These are phyloP conservation scores for Pseudocercospora crystallina DNA, from an alignment of 2,329 filamentous ascomycete species.

Conservation along the genomic window DNA sequence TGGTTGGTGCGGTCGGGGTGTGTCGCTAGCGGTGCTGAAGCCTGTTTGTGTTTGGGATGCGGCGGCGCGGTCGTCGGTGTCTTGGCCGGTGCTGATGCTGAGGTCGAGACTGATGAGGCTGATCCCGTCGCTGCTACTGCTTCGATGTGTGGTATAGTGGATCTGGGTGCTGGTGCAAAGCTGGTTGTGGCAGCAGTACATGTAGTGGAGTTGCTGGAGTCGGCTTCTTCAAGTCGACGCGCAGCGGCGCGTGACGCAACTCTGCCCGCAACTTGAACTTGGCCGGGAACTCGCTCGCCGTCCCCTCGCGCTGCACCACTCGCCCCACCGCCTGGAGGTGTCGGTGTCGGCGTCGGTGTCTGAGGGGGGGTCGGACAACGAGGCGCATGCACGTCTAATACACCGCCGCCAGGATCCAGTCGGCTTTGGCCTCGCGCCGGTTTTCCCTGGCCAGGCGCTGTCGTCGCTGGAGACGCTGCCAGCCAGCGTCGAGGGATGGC, in stretches of 20 bases:
- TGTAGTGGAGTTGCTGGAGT: background rate
- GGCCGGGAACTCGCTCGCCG: background rate
- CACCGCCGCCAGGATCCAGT: background rate
- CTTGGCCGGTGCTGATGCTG: conserved; percentile 1
- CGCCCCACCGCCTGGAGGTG: too few species aligned
- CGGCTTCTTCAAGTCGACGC: conserved; percentile 2
- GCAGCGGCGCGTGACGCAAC: background rate
- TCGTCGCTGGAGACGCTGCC: too few species aligned
- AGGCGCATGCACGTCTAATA: background rate
- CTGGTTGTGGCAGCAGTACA: background rate
- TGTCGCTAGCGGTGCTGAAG: background rate
- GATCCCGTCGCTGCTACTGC: conserved; percentile 1
- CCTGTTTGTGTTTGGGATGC: background rate
- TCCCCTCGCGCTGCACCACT: too few species aligned
- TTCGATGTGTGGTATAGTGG: background rate
- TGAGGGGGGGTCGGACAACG: background rate
- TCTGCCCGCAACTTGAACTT: background rate
- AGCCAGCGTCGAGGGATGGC: too few species aligned
- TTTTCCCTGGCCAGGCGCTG: too few species aligned
- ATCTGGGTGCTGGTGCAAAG: background rate
- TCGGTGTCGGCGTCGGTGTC: background rate
- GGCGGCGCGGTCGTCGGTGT: background rate
- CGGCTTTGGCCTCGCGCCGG: too few species aligned
- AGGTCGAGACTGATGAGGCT: conserved; percentile 1
- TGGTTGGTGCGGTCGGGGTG: too few species aligned